Percentiles rank a stretch among this genome's conserved stretches.
These are phyloP conservation scores for Syzygium jambos DNA, from an alignment of 345 rosid genomes.

Conservation along the genomic window DNA sequence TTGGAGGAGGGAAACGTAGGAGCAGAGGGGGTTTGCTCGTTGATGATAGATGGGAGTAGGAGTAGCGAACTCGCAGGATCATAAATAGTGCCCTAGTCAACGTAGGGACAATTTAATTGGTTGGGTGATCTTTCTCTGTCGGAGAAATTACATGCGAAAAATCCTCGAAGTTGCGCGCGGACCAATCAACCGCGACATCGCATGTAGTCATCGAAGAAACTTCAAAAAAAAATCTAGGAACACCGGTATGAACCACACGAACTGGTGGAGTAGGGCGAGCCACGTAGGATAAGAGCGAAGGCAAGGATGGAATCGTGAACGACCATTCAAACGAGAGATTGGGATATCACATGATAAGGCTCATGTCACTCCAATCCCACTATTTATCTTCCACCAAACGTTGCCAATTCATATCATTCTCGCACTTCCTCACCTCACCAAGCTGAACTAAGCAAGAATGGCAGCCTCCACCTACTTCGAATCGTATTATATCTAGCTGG, in stretches of 20 bases:
- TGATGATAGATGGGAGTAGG: background rate
- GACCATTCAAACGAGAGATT: background rate
- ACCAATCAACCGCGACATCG: background rate
- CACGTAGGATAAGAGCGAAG: background rate
- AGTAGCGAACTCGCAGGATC: background rate
- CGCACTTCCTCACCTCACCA: background rate
- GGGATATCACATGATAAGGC: constrained; percentile 1
- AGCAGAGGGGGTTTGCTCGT: background rate
- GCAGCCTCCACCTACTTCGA: background rate
- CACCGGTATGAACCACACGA: background rate
- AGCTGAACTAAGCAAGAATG: background rate
- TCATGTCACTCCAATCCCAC: background rate
- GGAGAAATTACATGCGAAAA: no score
- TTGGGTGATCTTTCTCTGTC: no score
- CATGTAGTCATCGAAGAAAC: background rate
- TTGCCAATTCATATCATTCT: background rate
- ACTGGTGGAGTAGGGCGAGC: background rate
- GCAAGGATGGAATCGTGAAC: background rate
- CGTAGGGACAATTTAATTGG: no score
- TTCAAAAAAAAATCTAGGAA: background rate
- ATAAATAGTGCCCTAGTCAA: background rate
- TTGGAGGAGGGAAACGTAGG: background rate
- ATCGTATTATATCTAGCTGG: background rate
- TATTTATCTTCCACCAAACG: background rate
- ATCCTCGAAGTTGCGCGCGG: background rate